phyloP scores from a whole-genome alignment of 2,329 filamentous ascomycete genomes.

The Lecanosticta acicola region DNA sequence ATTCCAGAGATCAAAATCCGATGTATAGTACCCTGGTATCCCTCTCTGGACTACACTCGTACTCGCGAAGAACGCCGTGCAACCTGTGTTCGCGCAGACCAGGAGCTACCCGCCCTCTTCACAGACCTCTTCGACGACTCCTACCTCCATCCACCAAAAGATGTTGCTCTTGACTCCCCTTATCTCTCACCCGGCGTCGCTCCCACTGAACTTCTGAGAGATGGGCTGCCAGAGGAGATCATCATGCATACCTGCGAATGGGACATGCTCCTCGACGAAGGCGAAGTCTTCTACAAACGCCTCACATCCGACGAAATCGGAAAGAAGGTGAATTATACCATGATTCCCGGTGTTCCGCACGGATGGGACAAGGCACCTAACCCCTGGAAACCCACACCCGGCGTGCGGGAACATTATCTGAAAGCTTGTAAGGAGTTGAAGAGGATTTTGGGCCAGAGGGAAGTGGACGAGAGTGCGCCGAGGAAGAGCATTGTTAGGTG shows the following conservation, averaged over 20 bases:
- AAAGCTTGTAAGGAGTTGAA: slow-evolving; percentile 50
- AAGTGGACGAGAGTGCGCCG: slow-evolving; percentile 5
- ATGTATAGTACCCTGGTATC: slow-evolving; percentile 58
- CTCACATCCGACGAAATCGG: slow-evolving; percentile 37
- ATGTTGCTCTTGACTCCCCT: slow-evolving; percentile 49
- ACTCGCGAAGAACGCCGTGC: slow-evolving; percentile 55
- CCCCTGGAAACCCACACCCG: slow-evolving; percentile 48
- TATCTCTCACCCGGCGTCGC: slow-evolving; percentile 57
- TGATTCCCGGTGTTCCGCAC: slow-evolving; percentile 55
- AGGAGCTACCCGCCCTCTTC: slow-evolving; percentile 47
- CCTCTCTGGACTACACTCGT: slow-evolving; percentile 56
- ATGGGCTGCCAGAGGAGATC: slow-evolving; percentile 53
- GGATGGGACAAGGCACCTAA: slow-evolving; percentile 64
- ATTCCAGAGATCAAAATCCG: slow-evolving; percentile 43
- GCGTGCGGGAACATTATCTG: slow-evolving; percentile 50
- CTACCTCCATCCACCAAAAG: slow-evolving; percentile 39
- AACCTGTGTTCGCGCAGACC: slow-evolving; percentile 49
- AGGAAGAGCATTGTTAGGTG: slow-evolving; percentile 17
- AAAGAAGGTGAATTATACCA: slow-evolving; percentile 55
- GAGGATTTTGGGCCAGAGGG: slow-evolving; percentile 36
- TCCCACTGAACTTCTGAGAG: slow-evolving; percentile 47
- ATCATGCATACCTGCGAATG: slow-evolving; percentile 60
- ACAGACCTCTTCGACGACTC: slow-evolving; percentile 49
- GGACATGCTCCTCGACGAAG: slow-evolving; percentile 62
- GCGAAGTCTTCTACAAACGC: slow-evolving; percentile 56